Percentiles rank a stretch among this genome's conserved stretches.
Conservation (phyloP, 805 yeast genomes). For the Ogataea populi-albae region DNA sequence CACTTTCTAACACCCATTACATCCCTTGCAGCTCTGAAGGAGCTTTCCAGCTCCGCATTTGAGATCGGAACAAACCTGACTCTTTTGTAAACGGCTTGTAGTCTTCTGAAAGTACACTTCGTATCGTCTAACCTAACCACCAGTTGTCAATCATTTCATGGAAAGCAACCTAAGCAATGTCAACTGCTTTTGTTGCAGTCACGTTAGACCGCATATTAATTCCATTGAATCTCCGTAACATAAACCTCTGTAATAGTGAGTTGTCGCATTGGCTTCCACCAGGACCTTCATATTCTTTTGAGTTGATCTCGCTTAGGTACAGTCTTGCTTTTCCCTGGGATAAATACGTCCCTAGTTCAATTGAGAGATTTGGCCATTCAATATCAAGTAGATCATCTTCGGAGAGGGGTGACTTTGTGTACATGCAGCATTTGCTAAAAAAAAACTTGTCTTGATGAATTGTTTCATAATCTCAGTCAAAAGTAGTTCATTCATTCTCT, state of each 20-base stretch:
- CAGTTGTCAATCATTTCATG: background rate
- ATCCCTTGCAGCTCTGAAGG: slow-evolving; percentile 1
- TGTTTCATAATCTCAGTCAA: background rate
- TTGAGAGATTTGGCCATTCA: too few species aligned
- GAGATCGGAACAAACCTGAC: background rate
- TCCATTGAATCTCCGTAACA: background rate
- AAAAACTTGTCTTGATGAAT: background rate
- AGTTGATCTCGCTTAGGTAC: too few species aligned
- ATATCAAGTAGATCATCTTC: too few species aligned
- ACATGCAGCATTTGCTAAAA: background rate
- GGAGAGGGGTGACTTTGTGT: background rate
- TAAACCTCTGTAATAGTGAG: background rate
- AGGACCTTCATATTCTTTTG: background rate
- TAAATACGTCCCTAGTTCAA: too few species aligned
- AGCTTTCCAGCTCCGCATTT: slow-evolving; percentile 1
- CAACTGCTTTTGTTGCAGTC: background rate
- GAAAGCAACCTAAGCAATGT: too few species aligned
- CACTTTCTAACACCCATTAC: background rate
- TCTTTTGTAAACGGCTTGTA: slow-evolving; percentile 1
- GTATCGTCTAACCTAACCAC: background rate
- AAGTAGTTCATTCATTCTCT: background rate
- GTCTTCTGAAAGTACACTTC: background rate
- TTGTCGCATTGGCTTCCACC: too few species aligned
- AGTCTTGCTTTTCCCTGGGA: too few species aligned
- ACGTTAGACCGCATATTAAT: background rate